phyloP scores from a whole-genome alignment of 257 asterid species.

The Lycium ferocissimum region DNA sequence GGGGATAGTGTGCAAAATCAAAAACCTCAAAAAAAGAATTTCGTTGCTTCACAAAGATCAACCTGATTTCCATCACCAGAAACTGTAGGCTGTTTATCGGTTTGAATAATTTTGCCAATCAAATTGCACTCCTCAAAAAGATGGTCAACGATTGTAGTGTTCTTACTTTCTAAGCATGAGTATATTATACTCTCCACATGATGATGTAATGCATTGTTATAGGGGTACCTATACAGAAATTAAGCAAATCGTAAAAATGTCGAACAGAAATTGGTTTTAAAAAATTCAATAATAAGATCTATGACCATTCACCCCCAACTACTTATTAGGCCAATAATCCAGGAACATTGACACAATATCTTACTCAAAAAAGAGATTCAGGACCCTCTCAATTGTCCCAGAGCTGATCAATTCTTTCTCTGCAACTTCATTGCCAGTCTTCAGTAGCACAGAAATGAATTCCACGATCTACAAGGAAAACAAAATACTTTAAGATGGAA shows the following conservation, averaged over 20 bases:
- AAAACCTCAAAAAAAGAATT: constrained; percentile 9
- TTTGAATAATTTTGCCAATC: constrained; percentile 73
- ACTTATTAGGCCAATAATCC: background rate
- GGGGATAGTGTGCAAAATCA: background rate
- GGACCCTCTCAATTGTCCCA: constrained; percentile 77
- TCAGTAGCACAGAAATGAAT: constrained; percentile 80
- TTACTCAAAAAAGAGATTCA: constrained; percentile 94
- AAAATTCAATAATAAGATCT: constrained; percentile 4
- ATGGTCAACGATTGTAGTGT: constrained; percentile 62
- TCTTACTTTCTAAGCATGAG: constrained; percentile 89
- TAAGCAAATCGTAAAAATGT: background rate
- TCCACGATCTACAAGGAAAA: constrained; percentile 73
- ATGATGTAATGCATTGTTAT: constrained; percentile 93
- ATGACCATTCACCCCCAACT: background rate
- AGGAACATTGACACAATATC: constrained; percentile 37
- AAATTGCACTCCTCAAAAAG: constrained; percentile 73
- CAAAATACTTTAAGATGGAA: background rate
- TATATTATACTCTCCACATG: constrained; percentile 90
- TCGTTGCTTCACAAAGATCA: constrained; percentile 28
- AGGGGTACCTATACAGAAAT: constrained; percentile 71
- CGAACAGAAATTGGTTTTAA: background rate
- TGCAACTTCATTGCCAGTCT: constrained; percentile 84
- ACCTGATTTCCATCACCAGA: constrained; percentile 68
- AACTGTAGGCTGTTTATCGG: constrained; percentile 65
- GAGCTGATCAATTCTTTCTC: constrained; percentile 81